These are phyloP conservation scores for Fraxinus pennsylvanica DNA, from an alignment of 257 asterid genomes.

Conservation along the genomic window DNA sequence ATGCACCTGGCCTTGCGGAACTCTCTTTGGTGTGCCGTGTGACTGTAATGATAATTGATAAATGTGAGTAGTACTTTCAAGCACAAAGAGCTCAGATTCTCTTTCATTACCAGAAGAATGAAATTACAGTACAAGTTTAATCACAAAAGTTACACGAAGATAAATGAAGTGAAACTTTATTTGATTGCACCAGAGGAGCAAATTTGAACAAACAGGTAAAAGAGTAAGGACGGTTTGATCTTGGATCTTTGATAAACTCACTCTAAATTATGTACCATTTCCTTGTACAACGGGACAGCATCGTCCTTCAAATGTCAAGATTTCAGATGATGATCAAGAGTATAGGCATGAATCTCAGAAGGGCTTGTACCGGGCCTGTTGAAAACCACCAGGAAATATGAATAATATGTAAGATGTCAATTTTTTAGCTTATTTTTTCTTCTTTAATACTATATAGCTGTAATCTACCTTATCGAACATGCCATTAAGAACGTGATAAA, in stretches of 20 bases:
- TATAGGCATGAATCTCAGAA: conserved; percentile 75
- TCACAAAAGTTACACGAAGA: neutral
- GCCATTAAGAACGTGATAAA: neutral
- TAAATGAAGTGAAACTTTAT: conserved; percentile 14
- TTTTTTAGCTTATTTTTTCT: neutral
- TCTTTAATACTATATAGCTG: neutral
- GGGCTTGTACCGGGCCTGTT: conserved; percentile 97
- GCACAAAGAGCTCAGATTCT: neutral
- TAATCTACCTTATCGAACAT: neutral
- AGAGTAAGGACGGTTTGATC: neutral
- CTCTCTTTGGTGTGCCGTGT: too few relatives aligned
- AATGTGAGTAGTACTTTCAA: neutral
- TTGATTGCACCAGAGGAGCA: conserved; percentile 6
- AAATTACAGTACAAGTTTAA: neutral
- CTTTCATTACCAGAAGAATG: neutral
- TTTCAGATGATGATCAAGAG: conserved; percentile 65
- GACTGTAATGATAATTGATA: too few relatives aligned
- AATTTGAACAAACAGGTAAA: conserved; percentile 6
- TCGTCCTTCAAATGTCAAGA: conserved; percentile 34
- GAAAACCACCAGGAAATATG: conserved; percentile 19
- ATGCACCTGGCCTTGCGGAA: neutral
- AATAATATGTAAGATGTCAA: neutral
- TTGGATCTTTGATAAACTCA: conserved; percentile 15
- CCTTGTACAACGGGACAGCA: neutral
- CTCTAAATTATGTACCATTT: conserved; percentile 10